phyloP scores from a whole-genome alignment of 345 rosid species.

The Isatis tinctoria region DNA sequence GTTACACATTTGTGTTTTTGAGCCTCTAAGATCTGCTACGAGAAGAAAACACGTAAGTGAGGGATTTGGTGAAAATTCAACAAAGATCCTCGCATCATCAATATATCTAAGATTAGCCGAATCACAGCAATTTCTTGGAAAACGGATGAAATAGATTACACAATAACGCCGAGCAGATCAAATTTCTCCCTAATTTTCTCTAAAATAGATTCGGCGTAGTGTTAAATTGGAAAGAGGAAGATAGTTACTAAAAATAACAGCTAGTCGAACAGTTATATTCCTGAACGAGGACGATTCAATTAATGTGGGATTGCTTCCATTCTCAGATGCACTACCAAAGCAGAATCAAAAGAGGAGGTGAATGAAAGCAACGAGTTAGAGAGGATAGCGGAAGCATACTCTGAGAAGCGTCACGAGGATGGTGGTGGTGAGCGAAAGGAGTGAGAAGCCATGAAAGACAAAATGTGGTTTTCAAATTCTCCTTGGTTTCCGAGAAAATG shows the following conservation, averaged over 20 bases:
- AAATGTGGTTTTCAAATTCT: neutral
- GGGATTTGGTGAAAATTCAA: neutral
- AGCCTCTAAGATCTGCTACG: neutral
- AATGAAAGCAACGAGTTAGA: neutral
- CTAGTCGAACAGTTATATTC: neutral
- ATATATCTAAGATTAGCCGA: neutral
- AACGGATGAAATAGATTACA: no score
- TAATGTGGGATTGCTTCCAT: neutral
- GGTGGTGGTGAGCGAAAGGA: neutral
- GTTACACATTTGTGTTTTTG: neutral
- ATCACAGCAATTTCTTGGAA: neutral
- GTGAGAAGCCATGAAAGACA: neutral
- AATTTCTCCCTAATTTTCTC: neutral
- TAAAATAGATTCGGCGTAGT: neutral
- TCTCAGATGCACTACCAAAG: neutral
- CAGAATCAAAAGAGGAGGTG: neutral
- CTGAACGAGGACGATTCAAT: neutral
- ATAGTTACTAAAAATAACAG: neutral
- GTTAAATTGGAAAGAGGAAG: slow-evolving; percentile 3
- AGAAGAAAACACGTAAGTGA: neutral
- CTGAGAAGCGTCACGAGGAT: neutral
- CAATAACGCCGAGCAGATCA: no score
- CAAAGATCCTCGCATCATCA: neutral
- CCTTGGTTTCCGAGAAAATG: neutral
- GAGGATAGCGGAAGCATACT: slow-evolving; percentile 10